These are phyloP conservation scores for Liquidambar formosana DNA, from an alignment of 164 flowering plant genomes.

Conservation along the genomic window DNA sequence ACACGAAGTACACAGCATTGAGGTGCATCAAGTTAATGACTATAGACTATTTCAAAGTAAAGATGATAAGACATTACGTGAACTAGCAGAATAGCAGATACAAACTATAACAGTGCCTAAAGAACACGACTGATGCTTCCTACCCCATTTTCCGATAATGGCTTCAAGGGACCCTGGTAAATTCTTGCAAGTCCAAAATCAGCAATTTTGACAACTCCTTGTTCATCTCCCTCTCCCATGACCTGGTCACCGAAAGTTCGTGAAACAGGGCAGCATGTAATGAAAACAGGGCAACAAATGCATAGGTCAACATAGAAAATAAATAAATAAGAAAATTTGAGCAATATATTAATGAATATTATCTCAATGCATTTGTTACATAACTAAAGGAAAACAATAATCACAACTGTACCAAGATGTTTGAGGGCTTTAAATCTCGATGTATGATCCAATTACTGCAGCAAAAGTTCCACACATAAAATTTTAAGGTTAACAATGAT, in stretches of 20 bases:
- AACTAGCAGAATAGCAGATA: slow-evolving; percentile 1
- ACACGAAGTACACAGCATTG: background rate
- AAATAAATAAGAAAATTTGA: background rate
- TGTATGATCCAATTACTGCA: slow-evolving; percentile 98
- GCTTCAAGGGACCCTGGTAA: slow-evolving; percentile 91
- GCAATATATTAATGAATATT: background rate
- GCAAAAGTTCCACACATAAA: slow-evolving; percentile 2
- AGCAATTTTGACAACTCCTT: slow-evolving; percentile 97
- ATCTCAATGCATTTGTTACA: background rate
- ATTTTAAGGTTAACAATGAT: background rate
- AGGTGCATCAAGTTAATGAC: background rate
- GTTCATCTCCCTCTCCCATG: slow-evolving; percentile 99
- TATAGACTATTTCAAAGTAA: no score
- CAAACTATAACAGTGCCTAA: background rate
- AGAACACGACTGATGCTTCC: slow-evolving; percentile 9
- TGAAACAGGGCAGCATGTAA: no score
- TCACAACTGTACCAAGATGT: slow-evolving; percentile 67
- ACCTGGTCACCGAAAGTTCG: slow-evolving; percentile 43
- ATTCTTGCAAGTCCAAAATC: slow-evolving; percentile 99
- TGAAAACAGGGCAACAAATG: background rate
- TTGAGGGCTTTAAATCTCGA: slow-evolving; percentile 96
- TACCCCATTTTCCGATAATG: slow-evolving; percentile 92
- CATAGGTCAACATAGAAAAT: background rate
- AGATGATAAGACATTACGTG: background rate
- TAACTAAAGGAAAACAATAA: background rate